Evolutionary conservation across 169 alveolate genomes (phyloP).

Genomic region (Plasmodium relictum): DNA sequence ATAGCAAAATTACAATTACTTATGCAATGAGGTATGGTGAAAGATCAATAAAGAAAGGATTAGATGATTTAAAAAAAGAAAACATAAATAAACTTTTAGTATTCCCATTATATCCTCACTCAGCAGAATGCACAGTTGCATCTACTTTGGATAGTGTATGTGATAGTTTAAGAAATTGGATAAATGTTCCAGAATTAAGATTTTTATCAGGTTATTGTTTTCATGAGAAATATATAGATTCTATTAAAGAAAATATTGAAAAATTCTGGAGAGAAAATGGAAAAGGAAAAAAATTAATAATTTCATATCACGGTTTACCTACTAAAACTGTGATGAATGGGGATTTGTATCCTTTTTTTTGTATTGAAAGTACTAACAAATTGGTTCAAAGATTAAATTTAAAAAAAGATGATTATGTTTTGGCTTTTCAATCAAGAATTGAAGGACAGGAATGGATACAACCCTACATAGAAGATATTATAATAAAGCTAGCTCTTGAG

Average conservation of each 20-base stretch:
- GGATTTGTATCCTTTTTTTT: slow-evolving; percentile 68
- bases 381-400: slow-evolving; percentile 41
- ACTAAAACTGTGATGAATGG: slow-evolving; percentile 53
- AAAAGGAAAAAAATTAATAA: slow-evolving; percentile 58
- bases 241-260: slow-evolving; percentile 72
- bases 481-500: slow-evolving; percentile 33
- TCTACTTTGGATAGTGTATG: slow-evolving; percentile 77
- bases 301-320: slow-evolving; percentile 68
- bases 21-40: slow-evolving; percentile 82
- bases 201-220: slow-evolving; percentile 79
- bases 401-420: slow-evolving; percentile 48
- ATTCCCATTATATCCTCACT: slow-evolving; percentile 82
- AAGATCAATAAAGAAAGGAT: slow-evolving; percentile 55
- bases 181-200: slow-evolving; percentile 80
- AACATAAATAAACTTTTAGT: slow-evolving; percentile 79
- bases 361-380: slow-evolving; percentile 70
- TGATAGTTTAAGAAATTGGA: slow-evolving; percentile 76
- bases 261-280: slow-evolving; percentile 78
- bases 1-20: slow-evolving; percentile 24
- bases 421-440: slow-evolving; percentile 59
- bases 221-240: slow-evolving; percentile 75
- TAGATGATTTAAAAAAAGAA: slow-evolving; percentile 56
- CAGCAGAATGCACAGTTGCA: slow-evolving; percentile 80
- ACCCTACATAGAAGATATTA: slow-evolving; percentile 58
- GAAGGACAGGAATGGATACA: slow-evolving; percentile 62